phyloP scores from a whole-genome alignment of 495 filamentous ascomycete genomes.

The Chaetomium fimeti region DNA sequence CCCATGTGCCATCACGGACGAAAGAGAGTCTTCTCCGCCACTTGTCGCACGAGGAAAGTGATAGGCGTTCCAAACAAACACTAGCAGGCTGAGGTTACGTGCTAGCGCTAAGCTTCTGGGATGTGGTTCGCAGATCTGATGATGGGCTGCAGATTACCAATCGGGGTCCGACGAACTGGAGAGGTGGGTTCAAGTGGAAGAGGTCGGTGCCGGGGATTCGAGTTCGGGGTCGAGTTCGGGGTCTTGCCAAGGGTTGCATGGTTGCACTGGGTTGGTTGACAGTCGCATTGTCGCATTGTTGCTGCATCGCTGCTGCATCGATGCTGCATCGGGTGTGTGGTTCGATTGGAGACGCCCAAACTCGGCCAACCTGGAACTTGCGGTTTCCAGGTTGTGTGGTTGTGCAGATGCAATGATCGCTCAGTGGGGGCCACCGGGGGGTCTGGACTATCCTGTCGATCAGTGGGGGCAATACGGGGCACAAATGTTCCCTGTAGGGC shows the following conservation, averaged over 20 bases:
- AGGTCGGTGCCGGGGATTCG: no score
- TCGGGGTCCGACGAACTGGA: neutral
- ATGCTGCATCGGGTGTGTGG: neutral
- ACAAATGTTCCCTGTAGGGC: neutral
- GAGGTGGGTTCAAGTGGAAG: neutral
- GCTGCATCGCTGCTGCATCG: no score
- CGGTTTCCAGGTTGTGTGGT: neutral
- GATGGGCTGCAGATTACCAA: neutral
- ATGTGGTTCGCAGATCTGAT: neutral
- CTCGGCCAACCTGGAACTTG: neutral
- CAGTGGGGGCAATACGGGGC: neutral
- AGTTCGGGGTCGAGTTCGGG: no score
- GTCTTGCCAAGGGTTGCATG: neutral
- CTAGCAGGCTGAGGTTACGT: neutral
- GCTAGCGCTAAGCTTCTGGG: neutral
- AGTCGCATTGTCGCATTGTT: no score
- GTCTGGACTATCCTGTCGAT: neutral
- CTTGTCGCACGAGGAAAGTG: conserved; percentile 3
- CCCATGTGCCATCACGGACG: no score
- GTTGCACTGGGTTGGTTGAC: no score
- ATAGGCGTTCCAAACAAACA: neutral
- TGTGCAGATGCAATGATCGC: neutral
- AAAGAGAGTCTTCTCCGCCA: no score
- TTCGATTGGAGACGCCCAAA: neutral
- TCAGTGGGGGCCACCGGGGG: neutral